Percentiles rank a stretch among this genome's conserved stretches.
Evolutionary conservation across 192 early-diverging fungal genomes (phyloP).

Genomic region (Coemansia pectinata): DNA sequence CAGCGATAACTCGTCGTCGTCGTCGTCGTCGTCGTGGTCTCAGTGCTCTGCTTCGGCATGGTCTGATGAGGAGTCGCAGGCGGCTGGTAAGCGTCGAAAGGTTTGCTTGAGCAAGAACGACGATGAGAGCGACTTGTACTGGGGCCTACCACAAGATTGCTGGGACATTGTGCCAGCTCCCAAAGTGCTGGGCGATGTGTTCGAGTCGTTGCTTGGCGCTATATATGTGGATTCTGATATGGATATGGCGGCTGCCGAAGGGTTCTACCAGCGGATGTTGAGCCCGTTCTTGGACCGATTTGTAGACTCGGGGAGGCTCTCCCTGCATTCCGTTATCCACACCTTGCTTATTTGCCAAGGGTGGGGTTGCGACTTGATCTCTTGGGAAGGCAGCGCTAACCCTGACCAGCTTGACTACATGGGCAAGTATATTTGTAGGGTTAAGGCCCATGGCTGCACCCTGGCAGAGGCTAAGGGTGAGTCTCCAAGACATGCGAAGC

Average conservation of each 20-base stretch:
- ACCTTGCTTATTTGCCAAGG: constrained; percentile 46
- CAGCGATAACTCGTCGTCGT: neutral
- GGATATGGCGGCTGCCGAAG: constrained; percentile 54
- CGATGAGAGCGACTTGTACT: constrained; percentile 27
- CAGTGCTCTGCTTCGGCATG: neutral
- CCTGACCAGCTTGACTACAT: constrained; percentile 35
- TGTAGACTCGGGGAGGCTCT: constrained; percentile 51
- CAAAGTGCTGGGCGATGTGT: constrained; percentile 83
- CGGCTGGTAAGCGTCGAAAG: neutral
- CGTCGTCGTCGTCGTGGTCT: neutral
- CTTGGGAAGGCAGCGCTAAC: constrained; percentile 25
- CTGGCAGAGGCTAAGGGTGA: constrained; percentile 30
- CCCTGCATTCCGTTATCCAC: constrained; percentile 50
- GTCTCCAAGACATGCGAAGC: constrained; percentile 45
- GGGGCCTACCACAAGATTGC: constrained; percentile 62
- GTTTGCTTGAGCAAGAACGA: neutral
- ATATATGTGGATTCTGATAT: constrained; percentile 82
- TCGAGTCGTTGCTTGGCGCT: constrained; percentile 89
- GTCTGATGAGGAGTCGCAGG: neutral
- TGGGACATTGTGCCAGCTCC: constrained; percentile 82
- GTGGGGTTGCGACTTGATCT: constrained; percentile 44
- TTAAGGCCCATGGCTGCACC: constrained; percentile 21
- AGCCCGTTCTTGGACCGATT: constrained; percentile 50
- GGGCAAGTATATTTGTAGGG: constrained; percentile 32
- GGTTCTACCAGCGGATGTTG: constrained; percentile 48